Percentiles rank a stretch among this genome's conserved stretches.
Conservation (phyloP, 73 alveolate species). For the Blepharisma japonicum region DNA sequence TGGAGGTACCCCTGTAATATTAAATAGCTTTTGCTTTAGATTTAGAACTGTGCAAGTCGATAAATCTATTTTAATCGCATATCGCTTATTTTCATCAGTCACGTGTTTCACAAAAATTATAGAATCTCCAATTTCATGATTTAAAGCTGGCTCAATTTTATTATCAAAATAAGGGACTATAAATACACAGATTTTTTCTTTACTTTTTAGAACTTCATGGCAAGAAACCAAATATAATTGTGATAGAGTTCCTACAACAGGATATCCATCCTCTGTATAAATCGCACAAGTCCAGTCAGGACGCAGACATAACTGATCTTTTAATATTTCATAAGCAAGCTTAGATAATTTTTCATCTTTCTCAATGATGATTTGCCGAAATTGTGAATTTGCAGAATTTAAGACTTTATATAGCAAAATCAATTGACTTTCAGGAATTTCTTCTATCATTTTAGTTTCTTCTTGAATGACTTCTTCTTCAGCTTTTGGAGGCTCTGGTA, state of each 20-base stretch:
- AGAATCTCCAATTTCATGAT: not conserved
- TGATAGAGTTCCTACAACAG: not conserved
- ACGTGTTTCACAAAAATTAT: not conserved
- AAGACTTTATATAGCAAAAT: too few relatives aligned
- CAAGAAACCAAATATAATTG: not conserved
- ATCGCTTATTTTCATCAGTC: not conserved
- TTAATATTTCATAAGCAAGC: too few relatives aligned
- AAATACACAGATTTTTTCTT: not conserved
- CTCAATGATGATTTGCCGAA: too few relatives aligned
- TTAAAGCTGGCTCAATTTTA: not conserved
- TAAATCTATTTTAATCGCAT: not conserved
- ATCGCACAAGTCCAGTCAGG: not conserved
- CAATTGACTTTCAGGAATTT: too few relatives aligned
- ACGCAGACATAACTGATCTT: too few relatives aligned
- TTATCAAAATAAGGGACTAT: not conserved
- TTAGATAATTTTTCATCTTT: too few relatives aligned
- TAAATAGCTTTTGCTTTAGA: not conserved
- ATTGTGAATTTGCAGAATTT: too few relatives aligned
- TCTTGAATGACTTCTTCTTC: too few relatives aligned
- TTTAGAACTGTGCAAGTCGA: not conserved
- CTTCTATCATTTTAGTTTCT: too few relatives aligned
- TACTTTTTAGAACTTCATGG: not conserved
- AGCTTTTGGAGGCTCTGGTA: too few relatives aligned
- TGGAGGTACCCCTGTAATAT: not conserved
- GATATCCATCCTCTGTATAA: slow-evolving; percentile 11